Conservation (phyloP, 352 stramenopile genomes). For the Phytophthora cactorum region DNA sequence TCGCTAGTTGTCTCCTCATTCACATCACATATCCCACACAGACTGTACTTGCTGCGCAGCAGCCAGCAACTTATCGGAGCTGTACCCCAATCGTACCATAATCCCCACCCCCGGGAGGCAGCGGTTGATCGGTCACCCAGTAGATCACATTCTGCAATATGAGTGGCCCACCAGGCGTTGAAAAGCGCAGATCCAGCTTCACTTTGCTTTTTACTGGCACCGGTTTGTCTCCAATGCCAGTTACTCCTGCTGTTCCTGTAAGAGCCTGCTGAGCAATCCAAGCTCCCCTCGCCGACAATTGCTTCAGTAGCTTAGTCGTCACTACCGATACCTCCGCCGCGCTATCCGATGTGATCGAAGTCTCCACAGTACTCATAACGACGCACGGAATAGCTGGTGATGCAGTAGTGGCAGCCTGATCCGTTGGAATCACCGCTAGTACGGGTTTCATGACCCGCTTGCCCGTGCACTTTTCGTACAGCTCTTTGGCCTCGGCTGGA, state of each 20-base stretch:
- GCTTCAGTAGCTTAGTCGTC: no score
- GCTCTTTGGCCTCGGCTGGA: constrained; percentile 12
- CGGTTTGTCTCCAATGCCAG: constrained; percentile 12
- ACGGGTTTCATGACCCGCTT: constrained; percentile 20
- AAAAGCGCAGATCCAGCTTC: constrained; percentile 23
- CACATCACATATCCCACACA: constrained; percentile 22
- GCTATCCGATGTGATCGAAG: constrained; percentile 8
- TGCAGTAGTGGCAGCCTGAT: neutral
- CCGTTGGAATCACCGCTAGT: neutral
- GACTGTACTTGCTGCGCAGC: no score
- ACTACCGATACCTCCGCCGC: no score
- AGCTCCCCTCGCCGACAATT: no score
- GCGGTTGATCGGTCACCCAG: no score
- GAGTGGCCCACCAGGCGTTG: constrained; percentile 8
- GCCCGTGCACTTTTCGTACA: constrained; percentile 3
- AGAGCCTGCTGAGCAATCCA: constrained; percentile 2
- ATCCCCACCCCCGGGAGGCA: no score
- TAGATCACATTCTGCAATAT: constrained; percentile 16
- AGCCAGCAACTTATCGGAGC: no score
- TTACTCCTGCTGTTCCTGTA: neutral
- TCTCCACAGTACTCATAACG: constrained; percentile 10
- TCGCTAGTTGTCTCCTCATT: neutral
- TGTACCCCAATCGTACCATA: no score
- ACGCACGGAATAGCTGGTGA: constrained; percentile 12
- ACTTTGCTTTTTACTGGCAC: constrained; percentile 13